Evolutionary conservation across 768 basidiomycete genomes (phyloP), one percentile per base, ranked within the genome.

Genomic region (Leucocoprinus sp.): DNA sequence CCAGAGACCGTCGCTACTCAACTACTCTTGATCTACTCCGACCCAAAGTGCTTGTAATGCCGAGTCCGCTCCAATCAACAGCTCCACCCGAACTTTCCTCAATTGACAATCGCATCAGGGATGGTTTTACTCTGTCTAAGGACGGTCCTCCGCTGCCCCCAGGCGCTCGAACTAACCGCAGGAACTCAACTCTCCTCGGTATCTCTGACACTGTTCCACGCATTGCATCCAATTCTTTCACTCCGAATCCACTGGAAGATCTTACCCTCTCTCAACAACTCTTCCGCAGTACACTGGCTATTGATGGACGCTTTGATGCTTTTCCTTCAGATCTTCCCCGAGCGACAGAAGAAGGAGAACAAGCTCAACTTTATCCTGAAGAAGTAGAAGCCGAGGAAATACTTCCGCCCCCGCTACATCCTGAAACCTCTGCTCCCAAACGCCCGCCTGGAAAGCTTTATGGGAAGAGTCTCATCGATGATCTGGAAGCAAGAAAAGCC

Each of bases 21-120:
- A 84, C 46, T 12, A 42, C 84, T 9, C 53, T 83, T 46, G 87
- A 92, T 24, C 68, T 95, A 35, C 70, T 95, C 54, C 75, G 92
- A 17, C 93, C 93, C 1, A 92, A 92, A 60, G 74, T 92, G n/a
- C 80, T 96, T 36, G 80, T 96, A 50, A 95, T 96, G 93, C 93
- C 93, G 8, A 85, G 84, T 50, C 88, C 90, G 1, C 66, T 95
- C 28, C 86, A 93, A 54, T 64, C 70, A 41, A 55, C 63, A 14
- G 56, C 66, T 14, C 54, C 61, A 28, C 51, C 61, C 21, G 51
- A 63, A 17, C 52, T 68, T 14, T 59, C 66, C n/a, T 56, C 66
- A 35, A 49, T 69, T 12, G 52, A 55, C 33, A 57, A 56, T 2
- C 63, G 59, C 31, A 54, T 69, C 24, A 66, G 70, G 37, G 76